phyloP scores from a whole-genome alignment of 2,329 filamentous ascomycete genomes.

The Parasarocladium wereldwijsianum region DNA sequence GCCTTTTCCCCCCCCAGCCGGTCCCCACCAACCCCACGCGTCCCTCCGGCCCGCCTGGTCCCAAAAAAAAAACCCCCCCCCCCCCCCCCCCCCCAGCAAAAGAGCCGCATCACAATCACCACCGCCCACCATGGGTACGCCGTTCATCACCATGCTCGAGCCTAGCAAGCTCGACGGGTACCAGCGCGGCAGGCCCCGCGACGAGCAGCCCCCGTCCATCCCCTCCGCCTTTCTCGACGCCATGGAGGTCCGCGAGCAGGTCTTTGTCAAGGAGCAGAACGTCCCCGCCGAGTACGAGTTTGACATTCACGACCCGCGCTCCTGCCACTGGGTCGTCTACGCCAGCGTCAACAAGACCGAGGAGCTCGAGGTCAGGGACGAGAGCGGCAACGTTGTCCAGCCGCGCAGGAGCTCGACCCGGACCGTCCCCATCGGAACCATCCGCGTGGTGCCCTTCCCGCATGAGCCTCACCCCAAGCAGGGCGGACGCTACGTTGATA shows the following conservation, averaged over 20 bases:
- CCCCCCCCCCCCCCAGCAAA: not conserved
- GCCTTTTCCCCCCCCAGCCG: too few species aligned
- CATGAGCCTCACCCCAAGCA: slow-evolving; percentile 48
- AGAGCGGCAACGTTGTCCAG: slow-evolving; percentile 22
- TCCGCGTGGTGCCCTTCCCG: slow-evolving; percentile 71
- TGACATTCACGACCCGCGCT: slow-evolving; percentile 64
- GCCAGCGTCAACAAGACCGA: slow-evolving; percentile 39
- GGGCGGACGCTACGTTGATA: slow-evolving; percentile 34
- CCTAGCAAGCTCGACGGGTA: slow-evolving; percentile 35
- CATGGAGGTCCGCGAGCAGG: slow-evolving; percentile 44
- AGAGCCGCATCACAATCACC: not conserved
- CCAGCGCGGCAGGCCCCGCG: slow-evolving; percentile 21
- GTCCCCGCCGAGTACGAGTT: slow-evolving; percentile 54
- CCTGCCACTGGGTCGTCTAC: slow-evolving; percentile 84
- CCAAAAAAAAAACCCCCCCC: not conserved
- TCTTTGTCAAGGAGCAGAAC: slow-evolving; percentile 46
- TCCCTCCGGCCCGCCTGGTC: too few species aligned
- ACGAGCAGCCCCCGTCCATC: slow-evolving; percentile 28
- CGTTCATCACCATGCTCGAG: slow-evolving; percentile 31
- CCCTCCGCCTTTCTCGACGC: slow-evolving; percentile 46
- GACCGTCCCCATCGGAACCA: slow-evolving; percentile 49
- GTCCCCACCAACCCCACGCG: too few species aligned
- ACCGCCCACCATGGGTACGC: slow-evolving; percentile 26
- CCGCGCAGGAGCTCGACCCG: slow-evolving; percentile 28
- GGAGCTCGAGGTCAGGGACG: slow-evolving; percentile 27